phyloP scores from a whole-genome alignment of 805 yeast genomes.

The Deakozyma indianensis region DNA sequence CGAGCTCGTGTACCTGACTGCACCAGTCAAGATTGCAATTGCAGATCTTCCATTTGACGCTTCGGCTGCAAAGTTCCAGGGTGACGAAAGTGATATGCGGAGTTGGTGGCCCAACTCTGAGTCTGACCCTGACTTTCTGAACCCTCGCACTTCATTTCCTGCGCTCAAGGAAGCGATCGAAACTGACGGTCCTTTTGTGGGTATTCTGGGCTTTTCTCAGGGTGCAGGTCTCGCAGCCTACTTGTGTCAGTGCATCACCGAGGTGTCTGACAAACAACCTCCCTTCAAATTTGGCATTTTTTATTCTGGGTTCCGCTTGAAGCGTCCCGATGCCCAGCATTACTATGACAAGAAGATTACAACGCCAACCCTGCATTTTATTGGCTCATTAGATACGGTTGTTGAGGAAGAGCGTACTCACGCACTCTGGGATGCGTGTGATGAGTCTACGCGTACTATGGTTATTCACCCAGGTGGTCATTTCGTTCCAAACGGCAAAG shows the following conservation, averaged over 20 bases:
- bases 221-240: constrained; percentile 84
- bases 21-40: constrained; percentile 50
- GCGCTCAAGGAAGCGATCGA: constrained; percentile 40
- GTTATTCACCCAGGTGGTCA: constrained; percentile 94
- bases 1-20: constrained; percentile 66
- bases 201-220: constrained; percentile 83
- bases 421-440: constrained; percentile 40
- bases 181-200: constrained; percentile 71
- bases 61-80: constrained; percentile 2
- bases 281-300: constrained; percentile 58
- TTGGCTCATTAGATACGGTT: constrained; percentile 79
- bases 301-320: constrained; percentile 45
- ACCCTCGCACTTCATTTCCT: constrained; percentile 30
- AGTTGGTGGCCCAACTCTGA: constrained; percentile 69
- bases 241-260: constrained; percentile 40
- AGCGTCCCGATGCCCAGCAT: constrained; percentile 16
- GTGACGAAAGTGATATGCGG: constrained; percentile 24
- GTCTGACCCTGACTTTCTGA: constrained; percentile 16
- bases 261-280: constrained; percentile 36
- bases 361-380: constrained; percentile 50
- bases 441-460: constrained; percentile 26
- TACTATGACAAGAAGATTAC: constrained; percentile 20
- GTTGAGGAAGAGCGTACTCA: constrained; percentile 62
- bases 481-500: constrained; percentile 82
- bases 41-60: constrained; percentile 61